phyloP scores from a whole-genome alignment of 2,329 filamentous ascomycete genomes.

The Rachicladosporium sp. region DNA sequence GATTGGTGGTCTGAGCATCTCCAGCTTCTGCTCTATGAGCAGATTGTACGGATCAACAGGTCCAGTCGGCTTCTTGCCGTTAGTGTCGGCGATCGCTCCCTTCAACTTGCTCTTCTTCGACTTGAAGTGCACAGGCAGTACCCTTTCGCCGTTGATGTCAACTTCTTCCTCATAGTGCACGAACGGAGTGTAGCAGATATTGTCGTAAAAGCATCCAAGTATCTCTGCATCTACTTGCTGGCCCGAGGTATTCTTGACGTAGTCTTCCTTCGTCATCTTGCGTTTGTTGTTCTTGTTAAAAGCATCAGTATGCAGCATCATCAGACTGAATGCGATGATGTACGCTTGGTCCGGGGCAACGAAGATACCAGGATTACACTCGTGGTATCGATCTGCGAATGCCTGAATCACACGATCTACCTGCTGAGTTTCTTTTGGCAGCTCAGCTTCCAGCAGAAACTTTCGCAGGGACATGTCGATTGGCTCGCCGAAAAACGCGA shows the following conservation, averaged over 20 bases:
- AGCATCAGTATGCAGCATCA: slow-evolving; percentile 95
- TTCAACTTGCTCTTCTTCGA: slow-evolving; percentile 60
- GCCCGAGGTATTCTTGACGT: slow-evolving; percentile 84
- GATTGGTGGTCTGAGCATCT: slow-evolving; percentile 68
- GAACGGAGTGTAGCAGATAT: slow-evolving; percentile 95
- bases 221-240: slow-evolving; percentile 91
- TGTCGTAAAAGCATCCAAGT: slow-evolving; percentile 93
- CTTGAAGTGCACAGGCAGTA: slow-evolving; percentile 49
- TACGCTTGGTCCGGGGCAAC: slow-evolving; percentile 87
- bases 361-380: slow-evolving; percentile 96
- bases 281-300: slow-evolving; percentile 99
- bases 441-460: slow-evolving; percentile 86
- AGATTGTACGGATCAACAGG: slow-evolving; percentile 82
- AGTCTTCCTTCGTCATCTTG: slow-evolving; percentile 95
- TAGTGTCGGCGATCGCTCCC: slow-evolving; percentile 49
- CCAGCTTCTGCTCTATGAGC: slow-evolving; percentile 80
- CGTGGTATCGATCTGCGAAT: slow-evolving; percentile 92
- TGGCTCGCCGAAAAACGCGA: slow-evolving; percentile 89
- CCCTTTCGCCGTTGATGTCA: slow-evolving; percentile 63
- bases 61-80: slow-evolving; percentile 54
- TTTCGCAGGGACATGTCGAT: slow-evolving; percentile 98
- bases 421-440: slow-evolving; percentile 95
- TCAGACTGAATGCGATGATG: slow-evolving; percentile 90
- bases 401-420: slow-evolving; percentile 90
- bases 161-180: slow-evolving; percentile 94